Percentiles rank a stretch among this genome's conserved stretches.
These are phyloP conservation scores for Macrolepiota albuminosa DNA, from an alignment of 768 basidiomycete genomes.

Conservation along the genomic window DNA sequence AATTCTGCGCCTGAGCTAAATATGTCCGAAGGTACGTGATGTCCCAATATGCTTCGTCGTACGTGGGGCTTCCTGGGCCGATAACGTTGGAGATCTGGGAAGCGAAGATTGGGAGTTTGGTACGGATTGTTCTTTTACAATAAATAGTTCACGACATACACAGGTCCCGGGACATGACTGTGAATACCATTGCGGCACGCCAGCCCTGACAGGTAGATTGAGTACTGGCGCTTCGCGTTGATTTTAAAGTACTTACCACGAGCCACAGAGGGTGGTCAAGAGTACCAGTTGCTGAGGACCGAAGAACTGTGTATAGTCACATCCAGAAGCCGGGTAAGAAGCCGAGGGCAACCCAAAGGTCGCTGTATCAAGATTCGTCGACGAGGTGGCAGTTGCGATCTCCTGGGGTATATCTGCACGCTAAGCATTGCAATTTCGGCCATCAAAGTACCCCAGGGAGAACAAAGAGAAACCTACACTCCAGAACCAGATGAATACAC, in stretches of 20 bases:
- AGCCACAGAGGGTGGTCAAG: constrained; percentile 63
- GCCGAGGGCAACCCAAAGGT: constrained; percentile 59
- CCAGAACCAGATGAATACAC: constrained; percentile 23
- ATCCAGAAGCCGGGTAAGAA: constrained; percentile 52
- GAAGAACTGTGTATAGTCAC: constrained; percentile 52
- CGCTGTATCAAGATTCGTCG: constrained; percentile 35
- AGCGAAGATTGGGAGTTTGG: background rate
- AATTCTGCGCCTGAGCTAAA: constrained; percentile 21
- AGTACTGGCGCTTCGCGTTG: background rate
- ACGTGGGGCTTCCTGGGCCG: constrained; percentile 40
- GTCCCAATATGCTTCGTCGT: constrained; percentile 54
- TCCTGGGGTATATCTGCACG: constrained; percentile 37
- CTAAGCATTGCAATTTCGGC: constrained; percentile 18
- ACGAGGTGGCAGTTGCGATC: constrained; percentile 29
- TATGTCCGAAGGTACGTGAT: constrained; percentile 57
- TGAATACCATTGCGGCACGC: constrained; percentile 35
- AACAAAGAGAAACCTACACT: constrained; percentile 15
- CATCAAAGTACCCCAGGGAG: background rate
- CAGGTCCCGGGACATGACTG: constrained; percentile 40
- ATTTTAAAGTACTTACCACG: constrained; percentile 22
- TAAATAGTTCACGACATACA: constrained; percentile 21
- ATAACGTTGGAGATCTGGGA: constrained; percentile 37
- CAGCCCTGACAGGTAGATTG: constrained; percentile 29
- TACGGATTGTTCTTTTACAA: background rate
- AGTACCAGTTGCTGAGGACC: constrained; percentile 62